Evolutionary conservation across 257 asterid species (phyloP).

Genomic region (Cruciata laevipes): DNA sequence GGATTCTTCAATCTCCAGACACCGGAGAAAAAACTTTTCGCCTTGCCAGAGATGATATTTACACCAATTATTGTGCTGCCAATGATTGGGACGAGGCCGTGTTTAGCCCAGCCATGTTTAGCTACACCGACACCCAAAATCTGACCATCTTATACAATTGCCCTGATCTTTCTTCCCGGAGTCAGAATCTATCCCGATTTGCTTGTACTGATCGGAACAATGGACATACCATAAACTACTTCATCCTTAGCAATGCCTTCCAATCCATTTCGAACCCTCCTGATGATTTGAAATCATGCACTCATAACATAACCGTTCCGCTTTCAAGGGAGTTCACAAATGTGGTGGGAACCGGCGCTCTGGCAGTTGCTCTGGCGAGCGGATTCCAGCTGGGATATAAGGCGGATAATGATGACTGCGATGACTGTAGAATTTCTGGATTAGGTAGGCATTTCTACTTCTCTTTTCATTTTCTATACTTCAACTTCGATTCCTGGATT

Average conservation of each 20-base stretch:
- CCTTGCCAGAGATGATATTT: slow-evolving; percentile 43
- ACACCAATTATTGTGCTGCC: slow-evolving; percentile 17
- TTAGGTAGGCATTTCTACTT: no score
- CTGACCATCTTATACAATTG: slow-evolving; percentile 45
- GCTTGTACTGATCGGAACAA: slow-evolving; percentile 2
- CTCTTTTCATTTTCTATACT: no score
- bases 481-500: no score
- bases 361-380: slow-evolving; percentile 19
- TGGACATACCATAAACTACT: slow-evolving; percentile 9
- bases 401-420: slow-evolving; percentile 25
- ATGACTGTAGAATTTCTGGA: slow-evolving; percentile 10
- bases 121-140: slow-evolving; percentile 17
- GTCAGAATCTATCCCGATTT: background rate
- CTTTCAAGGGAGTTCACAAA: slow-evolving; percentile 15
- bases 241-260: background rate
- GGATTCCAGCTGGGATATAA: slow-evolving; percentile 50
- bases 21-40: background rate
- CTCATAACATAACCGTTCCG: slow-evolving; percentile 19
- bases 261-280: background rate
- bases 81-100: slow-evolving; percentile 11
- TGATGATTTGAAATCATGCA: slow-evolving; percentile 12
- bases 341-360: background rate
- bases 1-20: slow-evolving; percentile 12
- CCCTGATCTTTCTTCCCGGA: background rate
- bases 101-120: slow-evolving; percentile 19